Conservation (phyloP, 441 rosid genomes). For the Populus tomentosa region DNA sequence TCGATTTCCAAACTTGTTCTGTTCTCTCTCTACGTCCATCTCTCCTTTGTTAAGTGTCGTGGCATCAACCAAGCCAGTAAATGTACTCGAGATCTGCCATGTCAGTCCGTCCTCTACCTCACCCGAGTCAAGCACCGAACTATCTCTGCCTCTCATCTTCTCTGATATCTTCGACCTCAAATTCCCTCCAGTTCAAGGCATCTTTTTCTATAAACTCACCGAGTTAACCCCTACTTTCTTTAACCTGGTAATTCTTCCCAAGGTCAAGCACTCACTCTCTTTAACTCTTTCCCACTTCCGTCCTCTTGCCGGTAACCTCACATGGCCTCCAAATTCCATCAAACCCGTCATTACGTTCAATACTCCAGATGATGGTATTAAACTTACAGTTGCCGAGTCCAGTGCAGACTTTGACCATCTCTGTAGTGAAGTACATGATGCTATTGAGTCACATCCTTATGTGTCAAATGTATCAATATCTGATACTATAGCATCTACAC, state of each 20-base stretch:
- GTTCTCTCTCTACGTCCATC: too few relatives aligned
- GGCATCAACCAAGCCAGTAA: too few relatives aligned
- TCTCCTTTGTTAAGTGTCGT: too few relatives aligned
- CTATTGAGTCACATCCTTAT: constrained; percentile 21
- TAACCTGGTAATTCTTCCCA: constrained; percentile 33
- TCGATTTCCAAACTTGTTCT: too few relatives aligned
- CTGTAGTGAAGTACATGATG: constrained; percentile 6
- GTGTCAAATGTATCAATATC: constrained; percentile 18
- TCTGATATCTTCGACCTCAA: constrained; percentile 24
- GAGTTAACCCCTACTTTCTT: constrained; percentile 20
- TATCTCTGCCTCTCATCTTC: constrained; percentile 31
- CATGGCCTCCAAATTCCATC: constrained; percentile 13
- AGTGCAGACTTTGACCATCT: constrained; percentile 19
- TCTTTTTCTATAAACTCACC: constrained; percentile 28
- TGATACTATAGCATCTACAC: constrained; percentile 16
- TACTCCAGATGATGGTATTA: constrained; percentile 24
- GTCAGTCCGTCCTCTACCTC: too few relatives aligned
- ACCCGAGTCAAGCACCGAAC: background rate
- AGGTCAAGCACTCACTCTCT: constrained; percentile 38
- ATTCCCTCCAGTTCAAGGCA: constrained; percentile 19
- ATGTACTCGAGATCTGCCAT: too few relatives aligned
- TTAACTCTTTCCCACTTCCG: background rate
- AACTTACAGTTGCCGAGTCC: constrained; percentile 27
- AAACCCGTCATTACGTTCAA: constrained; percentile 24
- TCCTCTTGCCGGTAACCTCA: constrained; percentile 34